Evolutionary conservation across 2,329 filamentous ascomycete species (phyloP).

Genomic region (Sphaerulina vaccinii): DNA sequence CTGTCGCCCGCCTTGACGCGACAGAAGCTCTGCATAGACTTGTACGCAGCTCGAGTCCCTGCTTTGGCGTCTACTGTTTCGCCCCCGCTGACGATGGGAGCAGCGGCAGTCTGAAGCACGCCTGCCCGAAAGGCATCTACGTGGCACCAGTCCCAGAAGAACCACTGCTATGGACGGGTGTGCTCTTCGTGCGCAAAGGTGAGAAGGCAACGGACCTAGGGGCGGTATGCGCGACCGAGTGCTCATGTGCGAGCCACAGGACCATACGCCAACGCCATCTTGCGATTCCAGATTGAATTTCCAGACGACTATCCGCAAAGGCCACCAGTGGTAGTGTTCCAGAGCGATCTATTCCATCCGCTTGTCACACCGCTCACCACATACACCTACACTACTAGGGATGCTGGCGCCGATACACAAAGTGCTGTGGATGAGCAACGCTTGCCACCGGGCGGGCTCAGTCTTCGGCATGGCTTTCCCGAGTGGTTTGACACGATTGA

Average conservation of each 20-base stretch:
- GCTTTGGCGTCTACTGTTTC: neutral
- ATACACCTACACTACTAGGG: slow-evolving; percentile 83
- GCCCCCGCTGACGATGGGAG: slow-evolving; percentile 8
- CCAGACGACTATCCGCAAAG: slow-evolving; percentile 74
- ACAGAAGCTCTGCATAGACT: slow-evolving; percentile 78
- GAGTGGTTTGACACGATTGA: slow-evolving; percentile 65
- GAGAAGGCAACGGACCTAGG: slow-evolving; percentile 23
- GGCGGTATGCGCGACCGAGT: neutral
- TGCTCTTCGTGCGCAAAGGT: slow-evolving; percentile 89
- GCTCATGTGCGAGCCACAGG: slow-evolving; percentile 53
- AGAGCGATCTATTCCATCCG: slow-evolving; percentile 92
- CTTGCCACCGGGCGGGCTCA: slow-evolving; percentile 85
- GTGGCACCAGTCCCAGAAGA: slow-evolving; percentile 80
- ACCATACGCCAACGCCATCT: slow-evolving; percentile 80
- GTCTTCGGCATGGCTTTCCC: slow-evolving; percentile 84
- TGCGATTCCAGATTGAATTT: slow-evolving; percentile 89
- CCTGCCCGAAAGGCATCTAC: slow-evolving; percentile 83
- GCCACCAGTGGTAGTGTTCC: slow-evolving; percentile 83
- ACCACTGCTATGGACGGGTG: slow-evolving; percentile 80
- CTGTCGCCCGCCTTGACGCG: slow-evolving; percentile 53
- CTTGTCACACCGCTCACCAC: slow-evolving; percentile 90
- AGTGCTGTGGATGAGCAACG: slow-evolving; percentile 81
- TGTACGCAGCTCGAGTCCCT: slow-evolving; percentile 52
- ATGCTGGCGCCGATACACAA: slow-evolving; percentile 71
- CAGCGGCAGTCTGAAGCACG: slow-evolving; percentile 46